These are phyloP conservation scores for Phytophthora nicotianae DNA, from an alignment of 352 stramenopile species.

Conservation along the genomic window DNA sequence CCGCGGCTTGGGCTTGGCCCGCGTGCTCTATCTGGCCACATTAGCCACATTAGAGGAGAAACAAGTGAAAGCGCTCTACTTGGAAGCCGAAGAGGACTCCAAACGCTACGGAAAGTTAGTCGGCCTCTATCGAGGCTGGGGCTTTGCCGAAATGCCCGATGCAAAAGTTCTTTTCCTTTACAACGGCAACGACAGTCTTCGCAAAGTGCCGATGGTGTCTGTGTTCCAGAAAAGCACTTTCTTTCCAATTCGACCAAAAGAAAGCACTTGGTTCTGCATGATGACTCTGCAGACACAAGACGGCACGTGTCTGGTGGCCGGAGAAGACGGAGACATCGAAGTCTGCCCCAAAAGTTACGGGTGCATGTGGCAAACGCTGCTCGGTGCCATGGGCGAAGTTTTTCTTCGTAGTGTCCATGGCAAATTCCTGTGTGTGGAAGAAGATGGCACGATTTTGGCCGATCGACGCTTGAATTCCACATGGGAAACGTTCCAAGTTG, in stretches of 20 bases:
- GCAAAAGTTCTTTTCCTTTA: constrained; percentile 83
- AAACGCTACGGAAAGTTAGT: constrained; percentile 69
- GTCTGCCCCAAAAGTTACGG: constrained; percentile 38
- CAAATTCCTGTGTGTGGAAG: constrained; percentile 87
- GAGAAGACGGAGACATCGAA: constrained; percentile 66
- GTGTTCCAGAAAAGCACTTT: constrained; percentile 47
- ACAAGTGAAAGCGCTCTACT: constrained; percentile 48
- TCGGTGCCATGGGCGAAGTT: constrained; percentile 61
- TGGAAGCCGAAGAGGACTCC: constrained; percentile 74
- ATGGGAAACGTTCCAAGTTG: constrained; percentile 88
- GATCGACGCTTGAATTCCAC: constrained; percentile 80
- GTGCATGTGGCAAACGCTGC: constrained; percentile 78
- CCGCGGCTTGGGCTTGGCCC: constrained; percentile 68
- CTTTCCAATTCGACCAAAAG: constrained; percentile 51
- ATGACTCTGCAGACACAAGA: constrained; percentile 66
- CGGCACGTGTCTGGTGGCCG: constrained; percentile 71
- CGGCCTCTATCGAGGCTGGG: constrained; percentile 73
- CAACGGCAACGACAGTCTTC: constrained; percentile 84
- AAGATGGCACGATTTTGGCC: constrained; percentile 70
- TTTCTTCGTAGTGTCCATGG: constrained; percentile 77
- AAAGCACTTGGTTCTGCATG: constrained; percentile 80
- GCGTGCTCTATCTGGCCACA: constrained; percentile 80
- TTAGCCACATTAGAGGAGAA: constrained; percentile 68
- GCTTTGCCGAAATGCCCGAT: constrained; percentile 56
- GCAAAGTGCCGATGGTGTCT: constrained; percentile 83